phyloP scores from a whole-genome alignment of 371 early-diverging fungal genomes.

The Apophysomyces variabilis region DNA sequence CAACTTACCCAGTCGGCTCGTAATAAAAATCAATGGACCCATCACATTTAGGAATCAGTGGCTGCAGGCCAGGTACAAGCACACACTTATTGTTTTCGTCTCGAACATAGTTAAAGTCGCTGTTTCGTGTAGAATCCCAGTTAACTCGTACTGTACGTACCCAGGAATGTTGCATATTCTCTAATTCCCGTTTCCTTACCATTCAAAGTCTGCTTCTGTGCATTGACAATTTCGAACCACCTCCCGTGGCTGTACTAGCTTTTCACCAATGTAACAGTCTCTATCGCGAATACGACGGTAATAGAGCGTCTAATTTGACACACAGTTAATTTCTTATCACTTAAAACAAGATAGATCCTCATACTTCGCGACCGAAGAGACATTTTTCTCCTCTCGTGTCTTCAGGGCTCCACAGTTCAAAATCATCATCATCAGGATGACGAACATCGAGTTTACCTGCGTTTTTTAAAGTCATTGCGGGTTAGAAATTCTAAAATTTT shows the following conservation, averaged over 20 bases:
- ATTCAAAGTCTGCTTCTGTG: slow-evolving; percentile 86
- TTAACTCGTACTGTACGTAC: too few species aligned
- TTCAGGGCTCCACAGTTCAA: slow-evolving; percentile 78
- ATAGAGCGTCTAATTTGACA: slow-evolving; percentile 56
- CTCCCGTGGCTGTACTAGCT: slow-evolving; percentile 64
- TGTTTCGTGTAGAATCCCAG: slow-evolving; percentile 8
- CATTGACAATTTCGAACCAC: slow-evolving; percentile 75
- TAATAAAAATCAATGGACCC: slow-evolving; percentile 61
- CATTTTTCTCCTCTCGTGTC: slow-evolving; percentile 62
- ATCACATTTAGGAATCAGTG: slow-evolving; percentile 62
- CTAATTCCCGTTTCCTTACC: slow-evolving; percentile 36
- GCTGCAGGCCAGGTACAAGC: slow-evolving; percentile 63
- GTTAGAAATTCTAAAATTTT: neutral
- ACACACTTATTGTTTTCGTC: slow-evolving; percentile 64
- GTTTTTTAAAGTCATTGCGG: neutral
- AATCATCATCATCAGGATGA: slow-evolving; percentile 66
- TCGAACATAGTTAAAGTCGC: slow-evolving; percentile 80
- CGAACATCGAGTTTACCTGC: slow-evolving; percentile 39
- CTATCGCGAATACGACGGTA: slow-evolving; percentile 77
- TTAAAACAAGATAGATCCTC: neutral
- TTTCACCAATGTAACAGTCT: slow-evolving; percentile 81
- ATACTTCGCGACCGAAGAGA: slow-evolving; percentile 72
- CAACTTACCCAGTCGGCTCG: slow-evolving; percentile 53
- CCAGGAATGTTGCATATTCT: too few species aligned
- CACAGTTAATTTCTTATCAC: neutral